Base-by-base conservation (phyloP, 257 asterid genomes). In the Solanum lignicaule region DNA sequence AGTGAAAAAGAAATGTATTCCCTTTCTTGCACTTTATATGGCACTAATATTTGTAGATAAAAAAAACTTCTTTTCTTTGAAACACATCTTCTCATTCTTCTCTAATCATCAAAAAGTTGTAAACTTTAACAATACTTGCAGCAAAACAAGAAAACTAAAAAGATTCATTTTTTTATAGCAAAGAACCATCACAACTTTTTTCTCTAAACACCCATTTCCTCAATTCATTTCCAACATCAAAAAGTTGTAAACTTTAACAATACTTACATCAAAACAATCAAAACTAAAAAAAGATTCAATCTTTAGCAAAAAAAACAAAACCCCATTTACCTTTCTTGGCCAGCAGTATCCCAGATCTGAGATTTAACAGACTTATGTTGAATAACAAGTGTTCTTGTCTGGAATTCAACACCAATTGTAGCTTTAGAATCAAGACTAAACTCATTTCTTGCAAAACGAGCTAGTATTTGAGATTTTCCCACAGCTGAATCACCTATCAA, bases 341-440 rank as follows among this genome's bases (percentile, higher is more conserved):
- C 98, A 86, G 98, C 98, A 32, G 98, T 95, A 72, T 95, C 98
- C 98, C 98, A 95, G 95, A 95, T 94, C 98, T 95, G 98, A 90
- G 98, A 98, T 86, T 95, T 95, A 39, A 94, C 94, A 73, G 98
- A 94, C 91, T 95, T 95, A 60, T 89, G 98, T 46, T 95, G 90
- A 78, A 95, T 93, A 32, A 94, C 90, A 83, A 95, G 94, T 8
- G 98, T 95, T 71, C 98, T 92, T 1, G 98, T 95, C 85, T 95
- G 98, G 38, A 95, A 95, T 86, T 95, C 98, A 75, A 95, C 98
- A 3, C 98, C 98, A 87, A 95, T 95, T 35, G 98, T 95, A 29
- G 98, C 95, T 86, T 95, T 95, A 11, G 98, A 94, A 71, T 95
- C 98, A 93, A 95, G 91, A 85, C 97, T 95, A 87, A 95, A 95